These are phyloP conservation scores for Penicillium crustosum DNA, from an alignment of 2,329 filamentous ascomycete genomes.

Conservation along the genomic window DNA sequence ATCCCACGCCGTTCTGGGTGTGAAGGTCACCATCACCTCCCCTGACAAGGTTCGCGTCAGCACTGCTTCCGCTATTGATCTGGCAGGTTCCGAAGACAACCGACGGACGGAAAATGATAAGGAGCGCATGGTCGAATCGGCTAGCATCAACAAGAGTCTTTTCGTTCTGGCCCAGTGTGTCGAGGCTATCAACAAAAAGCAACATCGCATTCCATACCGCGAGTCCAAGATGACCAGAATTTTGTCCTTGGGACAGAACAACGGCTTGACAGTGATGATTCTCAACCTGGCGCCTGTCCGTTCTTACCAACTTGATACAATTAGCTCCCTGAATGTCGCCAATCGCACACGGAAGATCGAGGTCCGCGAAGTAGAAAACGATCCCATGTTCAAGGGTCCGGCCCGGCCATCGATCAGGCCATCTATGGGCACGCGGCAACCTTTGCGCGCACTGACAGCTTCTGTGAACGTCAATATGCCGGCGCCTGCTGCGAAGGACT, in stretches of 20 bases:
- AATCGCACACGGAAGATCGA: slow-evolving; percentile 96
- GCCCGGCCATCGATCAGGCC: slow-evolving; percentile 54
- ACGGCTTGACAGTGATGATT: slow-evolving; percentile 94
- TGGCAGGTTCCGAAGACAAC: slow-evolving; percentile 95
- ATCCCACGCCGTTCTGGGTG: slow-evolving; percentile 85
- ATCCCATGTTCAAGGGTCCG: slow-evolving; percentile 79
- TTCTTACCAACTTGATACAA: slow-evolving; percentile 88
- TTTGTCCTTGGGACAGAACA: slow-evolving; percentile 86
- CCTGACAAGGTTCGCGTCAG: slow-evolving; percentile 69
- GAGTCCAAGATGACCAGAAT: slow-evolving; percentile 98
- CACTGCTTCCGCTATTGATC: slow-evolving; percentile 88
- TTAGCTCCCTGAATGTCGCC: slow-evolving; percentile 91
- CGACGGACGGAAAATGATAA: slow-evolving; percentile 90
- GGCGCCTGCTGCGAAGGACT: slow-evolving; percentile 52
- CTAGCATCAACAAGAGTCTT: slow-evolving; percentile 95
- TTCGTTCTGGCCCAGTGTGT: slow-evolving; percentile 95
- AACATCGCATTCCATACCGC: slow-evolving; percentile 79
- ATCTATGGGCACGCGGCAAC: slow-evolving; percentile 63
- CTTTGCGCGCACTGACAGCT: slow-evolving; percentile 73
- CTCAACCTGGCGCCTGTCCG: slow-evolving; percentile 88
- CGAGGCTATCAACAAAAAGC: slow-evolving; percentile 81
- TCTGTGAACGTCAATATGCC: slow-evolving; percentile 71
- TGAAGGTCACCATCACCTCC: slow-evolving; percentile 78
- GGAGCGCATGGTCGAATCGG: slow-evolving; percentile 88
- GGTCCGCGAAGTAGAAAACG: slow-evolving; percentile 91